Base-by-base conservation (phyloP, 2,329 filamentous ascomycete genomes). In the Fusarium citri region DNA sequence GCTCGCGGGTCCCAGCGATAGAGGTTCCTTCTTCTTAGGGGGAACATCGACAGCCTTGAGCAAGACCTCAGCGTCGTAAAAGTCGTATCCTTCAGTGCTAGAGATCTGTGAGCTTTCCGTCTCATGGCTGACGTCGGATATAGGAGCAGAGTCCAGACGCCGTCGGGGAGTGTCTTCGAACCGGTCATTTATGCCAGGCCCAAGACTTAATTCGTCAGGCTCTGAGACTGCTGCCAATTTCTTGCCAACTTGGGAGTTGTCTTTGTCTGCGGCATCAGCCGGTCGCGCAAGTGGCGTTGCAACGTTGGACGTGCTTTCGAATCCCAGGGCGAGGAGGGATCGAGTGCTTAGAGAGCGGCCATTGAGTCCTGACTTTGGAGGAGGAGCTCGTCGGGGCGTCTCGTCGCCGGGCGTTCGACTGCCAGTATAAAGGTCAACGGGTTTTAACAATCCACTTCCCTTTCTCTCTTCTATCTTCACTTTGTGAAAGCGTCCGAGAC, bases 271-370 rank as follows among this genome's bases (percentile, higher is more conserved):
- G 4, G 54, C 50, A 20, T 82, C 79, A 2, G 84, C 81, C 6
- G 89, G 87, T 16, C 86, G 81, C 3, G 85, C 88, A 8, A 89
- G 76, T 0, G 89, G 89, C 0, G 88, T 91, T 3, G 87, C 81
- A 26, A 88, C 83, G 64, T 89, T 89, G 2, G 88, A 91, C 9
- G 87, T 89, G 74, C 86, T 90, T 64, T 89, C 88, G 22, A 88
- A 82, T 59, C 89, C 88, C 58, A 87, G 83, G 0, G 86, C 78
- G 0, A 88, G 79, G 5, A 88, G 77, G 1, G 86, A 87, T 26
- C 82, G 82, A 15, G 79, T 78, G 2, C 73, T 71, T 14, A 76
- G 53, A 23, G 80, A 79, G 34, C 79, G 78, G 50, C 73, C 23
- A 73, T 79, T 23, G 76, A 78, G 66, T 43, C 71, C 71, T 30